Evolutionary conservation across 2,329 filamentous ascomycete genomes (phyloP), one percentile per base, ranked within the genome.

Genomic region (Neobulgaria alba): DNA sequence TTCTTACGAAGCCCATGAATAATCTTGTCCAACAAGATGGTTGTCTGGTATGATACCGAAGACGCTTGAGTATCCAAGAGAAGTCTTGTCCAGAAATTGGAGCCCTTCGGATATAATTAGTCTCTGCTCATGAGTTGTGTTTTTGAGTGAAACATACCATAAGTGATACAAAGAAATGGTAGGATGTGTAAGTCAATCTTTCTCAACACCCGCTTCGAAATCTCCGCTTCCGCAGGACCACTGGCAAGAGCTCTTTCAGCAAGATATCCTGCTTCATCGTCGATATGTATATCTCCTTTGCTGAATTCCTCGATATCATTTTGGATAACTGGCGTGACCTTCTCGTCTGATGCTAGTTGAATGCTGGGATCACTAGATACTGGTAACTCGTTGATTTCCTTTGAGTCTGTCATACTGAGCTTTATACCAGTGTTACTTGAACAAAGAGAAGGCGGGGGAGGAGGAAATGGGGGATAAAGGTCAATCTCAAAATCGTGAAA

Each of bases 171-270:
- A n/a, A n/a, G n/a, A n/a, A n/a, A n/a, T 4, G 69, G 67, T 1
- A 76, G 60, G 5, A 77, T 61, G 0, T 67, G 66, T 8, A 57
- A 48, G 48, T 77, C 71, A 34, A 75, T 72, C 12, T 51, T 57
- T 14, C 47, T 33, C 9, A 55, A 36, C 9, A 57, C 45, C 9
- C 50, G 45, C 20, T 45, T 48, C n/a, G n/a, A n/a, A n/a, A n/a
- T n/a, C n/a, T n/a, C n/a, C n/a, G n/a, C n/a, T 20, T 56, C 55
- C n/a, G 51, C 52, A 3, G 42, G 36, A 14, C 49, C 54, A 35
- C 40, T 53, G 7, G 58, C 50, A 31, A 63, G 52, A 1, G 63
- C 63, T 1, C 52, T 53, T 14, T 57, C 62, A 8, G 63, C 63
- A 4, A 66, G 44, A 8, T 54, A 55, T 3, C 61, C 55, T n/a